A percentile compares a stretch with the other conserved stretches of the same genome.
These are phyloP conservation scores for Xerocomellus dryophilus DNA, from an alignment of 768 basidiomycete genomes.

Conservation along the genomic window DNA sequence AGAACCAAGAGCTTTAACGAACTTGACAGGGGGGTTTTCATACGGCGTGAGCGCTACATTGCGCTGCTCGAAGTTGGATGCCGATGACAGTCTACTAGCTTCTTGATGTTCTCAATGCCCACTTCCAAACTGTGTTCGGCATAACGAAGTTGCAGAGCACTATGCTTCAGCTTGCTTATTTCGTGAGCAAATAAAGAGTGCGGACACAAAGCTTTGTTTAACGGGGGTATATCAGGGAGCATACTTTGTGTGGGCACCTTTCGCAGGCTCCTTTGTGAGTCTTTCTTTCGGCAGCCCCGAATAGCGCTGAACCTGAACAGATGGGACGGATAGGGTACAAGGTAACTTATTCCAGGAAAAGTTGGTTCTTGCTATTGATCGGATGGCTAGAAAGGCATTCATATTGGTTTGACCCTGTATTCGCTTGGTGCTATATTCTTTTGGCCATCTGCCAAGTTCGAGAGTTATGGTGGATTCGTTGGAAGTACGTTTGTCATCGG, in stretches of 20 bases:
- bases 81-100: slow-evolving; percentile 40
- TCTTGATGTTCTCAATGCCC: slow-evolving; percentile 66
- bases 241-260: slow-evolving; percentile 58
- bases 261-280: slow-evolving; percentile 56
- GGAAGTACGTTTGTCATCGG: slow-evolving; percentile 70
- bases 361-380: neutral
- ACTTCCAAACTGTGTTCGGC: slow-evolving; percentile 68
- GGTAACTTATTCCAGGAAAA: slow-evolving; percentile 25
- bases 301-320: slow-evolving; percentile 30
- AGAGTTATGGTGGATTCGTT: slow-evolving; percentile 69
- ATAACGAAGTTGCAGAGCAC: slow-evolving; percentile 72
- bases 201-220: neutral
- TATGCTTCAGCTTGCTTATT: slow-evolving; percentile 71
- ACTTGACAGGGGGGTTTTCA: slow-evolving; percentile 57
- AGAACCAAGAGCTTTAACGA: neutral
- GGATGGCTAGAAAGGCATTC: slow-evolving; percentile 50
- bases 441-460: slow-evolving; percentile 72
- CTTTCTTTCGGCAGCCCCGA: neutral
- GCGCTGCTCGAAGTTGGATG: neutral
- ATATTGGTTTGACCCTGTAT: slow-evolving; percentile 57
- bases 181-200: slow-evolving; percentile 37
- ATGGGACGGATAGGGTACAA: slow-evolving; percentile 68
- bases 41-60: slow-evolving; percentile 48
- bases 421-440: slow-evolving; percentile 71
- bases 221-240: slow-evolving; percentile 42